A percentile compares a stretch with the other conserved stretches of the same genome.
These are phyloP conservation scores for Phanerochaete sordida DNA, from an alignment of 768 basidiomycete species.

Conservation along the genomic window DNA sequence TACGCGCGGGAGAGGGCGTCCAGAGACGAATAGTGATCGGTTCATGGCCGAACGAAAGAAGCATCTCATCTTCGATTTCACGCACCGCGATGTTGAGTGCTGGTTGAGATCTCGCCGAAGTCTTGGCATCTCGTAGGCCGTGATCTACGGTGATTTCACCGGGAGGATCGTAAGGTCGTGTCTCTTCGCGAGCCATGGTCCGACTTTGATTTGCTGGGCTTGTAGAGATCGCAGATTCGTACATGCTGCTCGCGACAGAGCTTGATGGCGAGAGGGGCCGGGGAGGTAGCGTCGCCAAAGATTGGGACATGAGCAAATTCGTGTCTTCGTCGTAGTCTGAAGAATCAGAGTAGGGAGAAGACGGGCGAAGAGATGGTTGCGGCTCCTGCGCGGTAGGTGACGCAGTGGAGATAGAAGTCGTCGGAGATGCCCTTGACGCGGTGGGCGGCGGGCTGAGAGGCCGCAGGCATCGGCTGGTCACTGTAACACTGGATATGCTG, in stretches of 20 bases:
- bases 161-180: not conserved
- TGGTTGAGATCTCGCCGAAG: not conserved
- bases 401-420: not conserved
- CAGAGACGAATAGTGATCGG: constrained; percentile 55
- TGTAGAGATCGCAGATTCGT: constrained; percentile 66
- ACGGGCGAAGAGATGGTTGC: constrained; percentile 24
- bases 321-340: constrained; percentile 57
- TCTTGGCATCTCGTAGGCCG: not conserved
- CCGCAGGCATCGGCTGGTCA: constrained; percentile 48
- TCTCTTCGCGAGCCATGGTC: not conserved
- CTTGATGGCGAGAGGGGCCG: constrained; percentile 27
- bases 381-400: too few species aligned
- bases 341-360: constrained; percentile 22
- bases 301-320: constrained; percentile 71
- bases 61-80: constrained; percentile 36
- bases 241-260: constrained; percentile 66
- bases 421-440: not conserved
- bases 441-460: constrained; percentile 14
- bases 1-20: constrained; percentile 35
- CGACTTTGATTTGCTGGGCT: not conserved
- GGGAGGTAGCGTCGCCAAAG: constrained; percentile 54
- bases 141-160: not conserved
- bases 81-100: not conserved
- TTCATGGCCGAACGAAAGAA: constrained; percentile 62
- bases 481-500: constrained; percentile 50